Evolutionary conservation across 23 red algal genomes (phyloP).

Genomic region (Gracilaria caudata): DNA sequence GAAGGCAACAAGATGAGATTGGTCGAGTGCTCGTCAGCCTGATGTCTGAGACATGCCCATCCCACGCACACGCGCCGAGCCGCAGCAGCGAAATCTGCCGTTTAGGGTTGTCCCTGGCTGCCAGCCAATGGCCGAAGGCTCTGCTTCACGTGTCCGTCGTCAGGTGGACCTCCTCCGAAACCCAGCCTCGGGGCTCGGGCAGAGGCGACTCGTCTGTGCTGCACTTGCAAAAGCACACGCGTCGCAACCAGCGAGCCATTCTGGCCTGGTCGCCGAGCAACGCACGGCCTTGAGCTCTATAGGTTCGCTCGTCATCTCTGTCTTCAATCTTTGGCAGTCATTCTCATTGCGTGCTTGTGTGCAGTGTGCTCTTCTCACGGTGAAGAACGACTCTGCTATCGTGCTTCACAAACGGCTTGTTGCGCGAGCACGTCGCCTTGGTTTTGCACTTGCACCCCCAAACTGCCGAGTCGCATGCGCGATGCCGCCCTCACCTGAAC

Average conservation of each 20-base stretch:
- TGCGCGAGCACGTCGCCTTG: not conserved
- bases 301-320: not conserved
- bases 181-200: too few species aligned
- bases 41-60: not conserved
- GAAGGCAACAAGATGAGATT: not conserved
- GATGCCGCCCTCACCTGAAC: not conserved
- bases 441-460: not conserved
- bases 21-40: not conserved
- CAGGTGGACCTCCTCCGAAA: slow-evolving; percentile 13
- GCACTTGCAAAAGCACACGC: not conserved
- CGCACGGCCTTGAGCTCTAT: not conserved
- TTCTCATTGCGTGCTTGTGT: not conserved
- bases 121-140: not conserved
- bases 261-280: too few species aligned
- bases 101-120: not conserved
- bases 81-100: not conserved
- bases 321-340: not conserved
- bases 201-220: too few species aligned
- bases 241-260: too few species aligned
- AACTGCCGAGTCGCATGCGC: not conserved
- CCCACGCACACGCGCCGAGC: not conserved
- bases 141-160: not conserved
- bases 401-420: too few species aligned
- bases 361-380: not conserved
- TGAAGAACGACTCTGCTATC: too few species aligned